Conservation (phyloP, 306 rosid genomes). For the Quercus dentata region DNA sequence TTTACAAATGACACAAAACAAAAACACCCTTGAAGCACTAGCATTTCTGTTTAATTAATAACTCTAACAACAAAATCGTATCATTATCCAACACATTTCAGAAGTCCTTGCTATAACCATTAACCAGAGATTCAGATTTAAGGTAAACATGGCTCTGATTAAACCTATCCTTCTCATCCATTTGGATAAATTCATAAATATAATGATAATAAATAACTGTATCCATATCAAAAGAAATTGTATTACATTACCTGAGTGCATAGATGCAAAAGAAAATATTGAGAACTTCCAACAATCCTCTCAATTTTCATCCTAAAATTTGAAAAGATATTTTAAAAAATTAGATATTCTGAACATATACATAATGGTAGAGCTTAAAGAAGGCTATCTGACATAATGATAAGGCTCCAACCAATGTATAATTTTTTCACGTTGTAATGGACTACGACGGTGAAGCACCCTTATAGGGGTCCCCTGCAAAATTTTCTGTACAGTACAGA, state of each 20-base stretch:
- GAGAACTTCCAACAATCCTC: conserved; percentile 67
- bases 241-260: conserved; percentile 74
- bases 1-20: not conserved
- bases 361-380: conserved; percentile 1
- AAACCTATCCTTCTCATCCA: not conserved
- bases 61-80: not conserved
- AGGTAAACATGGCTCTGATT: not conserved
- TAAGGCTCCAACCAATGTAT: conserved; percentile 69
- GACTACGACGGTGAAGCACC: conserved; percentile 97
- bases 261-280: conserved; percentile 84
- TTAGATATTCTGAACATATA: conserved; percentile 4
- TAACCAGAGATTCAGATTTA: not conserved
- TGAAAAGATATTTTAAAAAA: not conserved
- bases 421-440: conserved; percentile 82
- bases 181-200: not conserved
- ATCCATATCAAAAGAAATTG: not conserved
- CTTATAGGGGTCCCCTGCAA: conserved; percentile 89
- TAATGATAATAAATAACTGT: not conserved
- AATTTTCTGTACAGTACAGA: conserved; percentile 49
- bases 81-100: not conserved
- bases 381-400: not conserved
- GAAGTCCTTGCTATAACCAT: not conserved
- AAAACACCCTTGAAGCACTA: not conserved
- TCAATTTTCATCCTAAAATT: conserved; percentile 79
- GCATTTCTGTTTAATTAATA: not conserved